phyloP scores from a whole-genome alignment of 2,329 filamentous ascomycete genomes.

The Colletotrichum sp. region DNA sequence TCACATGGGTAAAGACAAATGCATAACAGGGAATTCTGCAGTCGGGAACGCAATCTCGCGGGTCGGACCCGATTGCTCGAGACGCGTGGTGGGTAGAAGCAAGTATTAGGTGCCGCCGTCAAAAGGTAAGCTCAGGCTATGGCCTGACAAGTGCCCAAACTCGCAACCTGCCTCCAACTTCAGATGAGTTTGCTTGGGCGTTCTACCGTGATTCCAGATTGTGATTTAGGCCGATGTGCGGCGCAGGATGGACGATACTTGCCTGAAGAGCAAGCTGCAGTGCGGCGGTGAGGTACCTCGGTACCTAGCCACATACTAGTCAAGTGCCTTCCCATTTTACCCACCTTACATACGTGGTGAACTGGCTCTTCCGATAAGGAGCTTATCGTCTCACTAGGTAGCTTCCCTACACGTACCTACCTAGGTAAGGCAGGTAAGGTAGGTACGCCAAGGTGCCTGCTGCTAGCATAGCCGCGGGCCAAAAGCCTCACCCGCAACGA shows the following conservation, averaged over 20 bases:
- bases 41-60: background rate
- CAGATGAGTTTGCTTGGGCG: background rate
- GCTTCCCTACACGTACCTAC: background rate
- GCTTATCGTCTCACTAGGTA: background rate
- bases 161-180: background rate
- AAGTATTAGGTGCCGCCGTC: background rate
- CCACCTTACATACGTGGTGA: background rate
- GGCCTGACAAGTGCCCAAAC: conserved; percentile 12
- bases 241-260: background rate
- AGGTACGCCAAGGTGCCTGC: background rate
- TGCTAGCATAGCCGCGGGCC: background rate
- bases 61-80: background rate
- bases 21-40: background rate
- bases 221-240: conserved; percentile 1
- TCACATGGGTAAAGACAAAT: background rate
- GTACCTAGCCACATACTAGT: background rate
- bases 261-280: background rate
- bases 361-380: background rate
- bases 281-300: background rate
- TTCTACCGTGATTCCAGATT: conserved; percentile 11
- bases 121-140: conserved; percentile 17
- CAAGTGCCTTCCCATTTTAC: background rate
- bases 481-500: conserved; percentile 8
- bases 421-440: background rate
- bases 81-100: background rate